Conservation (phyloP, 768 basidiomycete species). For the Filobasidium wieringae region DNA sequence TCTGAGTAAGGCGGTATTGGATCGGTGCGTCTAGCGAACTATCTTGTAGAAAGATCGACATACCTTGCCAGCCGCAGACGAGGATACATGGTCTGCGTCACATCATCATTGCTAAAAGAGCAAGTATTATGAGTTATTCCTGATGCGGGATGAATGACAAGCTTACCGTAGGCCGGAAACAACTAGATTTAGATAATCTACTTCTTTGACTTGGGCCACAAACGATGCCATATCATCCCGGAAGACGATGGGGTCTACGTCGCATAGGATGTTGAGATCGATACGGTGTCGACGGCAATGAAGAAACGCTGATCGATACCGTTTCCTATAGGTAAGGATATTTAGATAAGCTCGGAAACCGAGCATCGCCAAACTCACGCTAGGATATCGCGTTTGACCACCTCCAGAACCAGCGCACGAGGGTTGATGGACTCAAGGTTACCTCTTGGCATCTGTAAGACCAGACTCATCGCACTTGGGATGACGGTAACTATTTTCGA, state of each 20-base stretch:
- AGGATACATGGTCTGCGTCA: constrained; percentile 32
- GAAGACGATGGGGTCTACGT: constrained; percentile 62
- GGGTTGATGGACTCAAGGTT: constrained; percentile 94
- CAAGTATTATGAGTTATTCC: neutral
- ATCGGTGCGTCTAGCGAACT: no score
- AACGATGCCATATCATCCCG: constrained; percentile 53
- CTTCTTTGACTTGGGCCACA: constrained; percentile 72
- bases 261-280: constrained; percentile 76
- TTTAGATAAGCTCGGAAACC: neutral
- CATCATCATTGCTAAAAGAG: constrained; percentile 28
- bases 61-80: neutral
- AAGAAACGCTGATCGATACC: constrained; percentile 76
- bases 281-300: constrained; percentile 87
- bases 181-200: constrained; percentile 87
- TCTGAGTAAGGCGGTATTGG: neutral
- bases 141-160: neutral
- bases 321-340: constrained; percentile 44
- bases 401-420: constrained; percentile 74
- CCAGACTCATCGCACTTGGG: constrained; percentile 73
- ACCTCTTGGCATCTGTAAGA: constrained; percentile 94
- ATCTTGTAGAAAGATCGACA: no score
- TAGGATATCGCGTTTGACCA: constrained; percentile 64
- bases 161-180: constrained; percentile 67
- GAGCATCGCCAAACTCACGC: constrained; percentile 45
- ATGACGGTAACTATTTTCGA: constrained; percentile 78